phyloP scores from a whole-genome alignment of 2,329 filamentous ascomycete species.

The Chaetomiaceae sp. region DNA sequence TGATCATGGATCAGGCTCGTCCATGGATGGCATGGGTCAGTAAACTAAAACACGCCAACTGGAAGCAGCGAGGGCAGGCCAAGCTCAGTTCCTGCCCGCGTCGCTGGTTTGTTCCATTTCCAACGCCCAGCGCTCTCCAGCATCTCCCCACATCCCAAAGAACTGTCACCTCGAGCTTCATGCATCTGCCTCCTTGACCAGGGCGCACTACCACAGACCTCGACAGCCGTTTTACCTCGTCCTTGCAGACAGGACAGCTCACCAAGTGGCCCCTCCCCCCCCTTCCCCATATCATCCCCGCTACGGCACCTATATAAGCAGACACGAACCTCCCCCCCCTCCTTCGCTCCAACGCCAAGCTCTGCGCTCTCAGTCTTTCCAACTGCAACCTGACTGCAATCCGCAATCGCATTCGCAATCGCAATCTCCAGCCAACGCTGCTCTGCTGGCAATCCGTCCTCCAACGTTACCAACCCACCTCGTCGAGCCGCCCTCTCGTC shows the following conservation, averaged over 20 bases:
- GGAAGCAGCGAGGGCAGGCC: not conserved
- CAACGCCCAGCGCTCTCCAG: not conserved
- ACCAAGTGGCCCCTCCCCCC: too few relatives aligned
- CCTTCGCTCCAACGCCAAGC: conserved; percentile 2
- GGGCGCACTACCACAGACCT: conserved; percentile 3
- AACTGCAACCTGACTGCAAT: too few relatives aligned
- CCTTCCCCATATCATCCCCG: too few relatives aligned
- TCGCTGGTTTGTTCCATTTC: too few relatives aligned
- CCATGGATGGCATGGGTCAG: conserved; percentile 3
- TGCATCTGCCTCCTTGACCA: conserved; percentile 1
- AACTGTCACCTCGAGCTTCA: conserved; percentile 1
- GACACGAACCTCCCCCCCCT: not conserved
- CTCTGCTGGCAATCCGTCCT: not conserved
- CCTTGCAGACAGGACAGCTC: too few relatives aligned
- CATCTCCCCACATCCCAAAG: conserved; percentile 6
- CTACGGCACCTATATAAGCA: conserved; percentile 10
- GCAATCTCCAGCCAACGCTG: not conserved
- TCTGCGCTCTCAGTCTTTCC: not conserved
- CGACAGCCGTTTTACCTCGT: conserved; percentile 8
- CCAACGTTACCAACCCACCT: not conserved
- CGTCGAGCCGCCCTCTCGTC: too few relatives aligned
- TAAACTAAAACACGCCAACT: conserved; percentile 3
- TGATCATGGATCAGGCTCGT: too few relatives aligned
- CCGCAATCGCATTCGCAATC: too few relatives aligned
- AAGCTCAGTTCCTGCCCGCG: conserved; percentile 3